Conservation (phyloP, 2,329 filamentous ascomycete species). For the Pseudocercospora fijiensis region DNA sequence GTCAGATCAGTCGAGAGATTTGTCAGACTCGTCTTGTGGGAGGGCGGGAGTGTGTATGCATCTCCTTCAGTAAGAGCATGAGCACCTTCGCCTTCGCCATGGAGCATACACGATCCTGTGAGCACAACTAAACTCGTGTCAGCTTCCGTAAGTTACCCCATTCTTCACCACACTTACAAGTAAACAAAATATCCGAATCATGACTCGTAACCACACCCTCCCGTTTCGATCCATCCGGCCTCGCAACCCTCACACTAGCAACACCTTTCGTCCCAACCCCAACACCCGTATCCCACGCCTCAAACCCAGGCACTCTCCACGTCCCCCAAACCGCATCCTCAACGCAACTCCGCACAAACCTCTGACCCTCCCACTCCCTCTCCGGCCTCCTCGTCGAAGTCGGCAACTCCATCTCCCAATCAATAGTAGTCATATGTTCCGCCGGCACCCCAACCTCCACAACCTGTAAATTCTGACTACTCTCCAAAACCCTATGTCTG, state of each 20-base stretch:
- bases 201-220: slow-evolving; percentile 11
- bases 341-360: slow-evolving; percentile 17
- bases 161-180: slow-evolving; percentile 10
- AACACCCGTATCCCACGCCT: slow-evolving; percentile 17
- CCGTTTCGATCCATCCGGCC: neutral
- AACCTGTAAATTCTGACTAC: slow-evolving; percentile 16
- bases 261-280: slow-evolving; percentile 16
- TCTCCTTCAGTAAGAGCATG: slow-evolving; percentile 15
- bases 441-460: slow-evolving; percentile 21
- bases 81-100: slow-evolving; percentile 8
- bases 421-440: slow-evolving; percentile 20
- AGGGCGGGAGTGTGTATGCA: slow-evolving; percentile 19
- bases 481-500: slow-evolving; percentile 19
- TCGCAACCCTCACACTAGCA: slow-evolving; percentile 12
- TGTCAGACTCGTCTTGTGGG: slow-evolving; percentile 8
- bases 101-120: slow-evolving; percentile 13
- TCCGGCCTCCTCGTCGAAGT: slow-evolving; percentile 7
- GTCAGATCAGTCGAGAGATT: slow-evolving; percentile 14
- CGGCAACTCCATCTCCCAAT: slow-evolving; percentile 16
- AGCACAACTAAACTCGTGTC: slow-evolving; percentile 13
- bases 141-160: neutral
- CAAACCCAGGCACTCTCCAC: slow-evolving; percentile 18
- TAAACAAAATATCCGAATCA: slow-evolving; percentile 19
- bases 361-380: slow-evolving; percentile 20
- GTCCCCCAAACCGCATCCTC: slow-evolving; percentile 14